phyloP scores from a whole-genome alignment of 140 eudicot species.

The Ambrosia hybrid region DNA sequence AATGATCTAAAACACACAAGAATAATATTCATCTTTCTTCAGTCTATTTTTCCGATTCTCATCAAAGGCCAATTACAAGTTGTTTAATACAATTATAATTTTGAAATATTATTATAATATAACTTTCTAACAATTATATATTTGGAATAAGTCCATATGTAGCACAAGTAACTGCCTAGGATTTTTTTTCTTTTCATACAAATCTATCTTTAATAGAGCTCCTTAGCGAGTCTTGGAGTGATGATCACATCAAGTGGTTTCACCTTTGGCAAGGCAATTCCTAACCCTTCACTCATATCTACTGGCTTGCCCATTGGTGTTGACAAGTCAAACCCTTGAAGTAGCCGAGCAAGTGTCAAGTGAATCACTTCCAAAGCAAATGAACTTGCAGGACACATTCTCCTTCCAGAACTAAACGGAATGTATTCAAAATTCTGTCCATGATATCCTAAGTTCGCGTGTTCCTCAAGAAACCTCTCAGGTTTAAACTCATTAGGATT shows the following conservation, averaged over 20 bases:
- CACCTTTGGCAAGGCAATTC: slow-evolving; percentile 56
- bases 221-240: slow-evolving; percentile 46
- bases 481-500: slow-evolving; percentile 51
- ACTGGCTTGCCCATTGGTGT: slow-evolving; percentile 41
- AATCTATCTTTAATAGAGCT: slow-evolving; percentile 21
- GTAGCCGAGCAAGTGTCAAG: slow-evolving; percentile 51
- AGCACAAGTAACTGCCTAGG: not conserved
- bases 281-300: slow-evolving; percentile 67
- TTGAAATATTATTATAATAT: no score
- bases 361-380: slow-evolving; percentile 45
- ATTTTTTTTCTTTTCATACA: not conserved
- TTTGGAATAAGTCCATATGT: no score
- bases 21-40: no score
- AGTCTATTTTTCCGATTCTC: no score
- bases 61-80: no score
- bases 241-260: slow-evolving; percentile 52
- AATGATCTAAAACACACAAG: no score
- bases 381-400: slow-evolving; percentile 63
- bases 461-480: slow-evolving; percentile 50
- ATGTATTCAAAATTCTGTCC: slow-evolving; percentile 64
- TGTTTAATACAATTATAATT: no score
- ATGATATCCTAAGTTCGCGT: slow-evolving; percentile 19
- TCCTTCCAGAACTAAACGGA: slow-evolving; percentile 66
- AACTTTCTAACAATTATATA: no score
- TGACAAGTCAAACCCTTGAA: slow-evolving; percentile 57